Conservation (phyloP, 495 filamentous ascomycete genomes). For the Trichocladium uniseriatum region DNA sequence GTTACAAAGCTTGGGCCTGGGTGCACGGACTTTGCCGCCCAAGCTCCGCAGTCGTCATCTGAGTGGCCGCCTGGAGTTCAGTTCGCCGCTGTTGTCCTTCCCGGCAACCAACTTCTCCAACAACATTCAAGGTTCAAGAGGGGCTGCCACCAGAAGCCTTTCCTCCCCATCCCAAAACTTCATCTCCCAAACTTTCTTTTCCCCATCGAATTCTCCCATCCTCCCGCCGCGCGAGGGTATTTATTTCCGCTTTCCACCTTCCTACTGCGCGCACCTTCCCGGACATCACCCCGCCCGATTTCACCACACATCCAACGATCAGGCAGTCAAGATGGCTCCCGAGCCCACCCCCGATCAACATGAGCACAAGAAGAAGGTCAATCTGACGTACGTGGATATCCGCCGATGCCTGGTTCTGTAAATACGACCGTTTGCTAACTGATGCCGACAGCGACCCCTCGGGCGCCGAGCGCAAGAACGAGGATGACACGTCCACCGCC, state of each 20-base stretch:
- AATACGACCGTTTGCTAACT: constrained; percentile 20
- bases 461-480: constrained; percentile 76
- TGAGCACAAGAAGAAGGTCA: constrained; percentile 88
- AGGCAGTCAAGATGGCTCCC: constrained; percentile 28
- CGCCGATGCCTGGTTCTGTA: not conserved
- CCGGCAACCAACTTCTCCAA: constrained; percentile 1
- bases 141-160: not conserved
- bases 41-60: constrained; percentile 32
- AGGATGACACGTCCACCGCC: constrained; percentile 88
- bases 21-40: constrained; percentile 30
- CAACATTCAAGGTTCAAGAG: not conserved
- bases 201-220: not conserved
- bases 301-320: constrained; percentile 5
- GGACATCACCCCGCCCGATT: constrained; percentile 11
- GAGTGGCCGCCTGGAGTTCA: constrained; percentile 27
- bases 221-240: not conserved
- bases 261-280: constrained; percentile 3
- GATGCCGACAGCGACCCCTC: constrained; percentile 67
- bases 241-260: constrained; percentile 1
- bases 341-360: constrained; percentile 42
- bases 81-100: constrained; percentile 7
- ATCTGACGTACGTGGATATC: constrained; percentile 62
- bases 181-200: not conserved
- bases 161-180: constrained; percentile 6
- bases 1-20: constrained; percentile 15